These are phyloP conservation scores for Sorghum bicolor DNA, from an alignment of 176 grass and related monocot genomes.

Conservation along the genomic window DNA sequence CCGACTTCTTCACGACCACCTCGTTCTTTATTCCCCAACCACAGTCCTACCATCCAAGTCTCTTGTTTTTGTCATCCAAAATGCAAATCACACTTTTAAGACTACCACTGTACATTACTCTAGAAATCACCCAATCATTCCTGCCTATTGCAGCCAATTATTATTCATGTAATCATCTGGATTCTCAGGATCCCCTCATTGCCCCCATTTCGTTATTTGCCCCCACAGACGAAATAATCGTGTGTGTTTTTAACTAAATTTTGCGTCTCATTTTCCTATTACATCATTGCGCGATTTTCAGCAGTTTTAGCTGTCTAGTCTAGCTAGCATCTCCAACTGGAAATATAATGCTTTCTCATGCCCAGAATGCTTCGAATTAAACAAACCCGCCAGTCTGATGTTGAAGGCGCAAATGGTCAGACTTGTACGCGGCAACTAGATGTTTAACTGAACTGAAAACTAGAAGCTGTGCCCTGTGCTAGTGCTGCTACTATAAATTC, in stretches of 20 bases:
- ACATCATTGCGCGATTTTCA: constrained; percentile 17
- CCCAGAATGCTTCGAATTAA: constrained; percentile 21
- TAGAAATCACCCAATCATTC: constrained; percentile 29
- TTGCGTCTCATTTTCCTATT: constrained; percentile 29
- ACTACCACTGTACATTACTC: constrained; percentile 28
- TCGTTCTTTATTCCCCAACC: constrained; percentile 28
- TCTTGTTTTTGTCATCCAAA: constrained; percentile 6
- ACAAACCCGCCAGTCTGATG: constrained; percentile 20
- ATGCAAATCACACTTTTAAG: constrained; percentile 17
- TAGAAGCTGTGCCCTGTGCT: not conserved
- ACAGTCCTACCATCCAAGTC: constrained; percentile 35
- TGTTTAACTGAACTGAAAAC: constrained; percentile 27
- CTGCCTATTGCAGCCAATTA: not conserved
- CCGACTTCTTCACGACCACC: constrained; percentile 39
- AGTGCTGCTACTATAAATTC: constrained; percentile 29
- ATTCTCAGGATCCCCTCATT: constrained; percentile 13
- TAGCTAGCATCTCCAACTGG: constrained; percentile 40
- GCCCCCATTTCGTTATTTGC: not conserved
- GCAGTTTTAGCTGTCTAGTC: constrained; percentile 24
- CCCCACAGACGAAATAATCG: constrained; percentile 4
- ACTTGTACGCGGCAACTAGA: constrained; percentile 42
- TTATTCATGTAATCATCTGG: constrained; percentile 12
- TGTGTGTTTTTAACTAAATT: not conserved
- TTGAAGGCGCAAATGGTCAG: constrained; percentile 39
- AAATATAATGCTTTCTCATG: not conserved